These are phyloP conservation scores for Deakozyma indianensis DNA, from an alignment of 805 yeast species.

Conservation along the genomic window DNA sequence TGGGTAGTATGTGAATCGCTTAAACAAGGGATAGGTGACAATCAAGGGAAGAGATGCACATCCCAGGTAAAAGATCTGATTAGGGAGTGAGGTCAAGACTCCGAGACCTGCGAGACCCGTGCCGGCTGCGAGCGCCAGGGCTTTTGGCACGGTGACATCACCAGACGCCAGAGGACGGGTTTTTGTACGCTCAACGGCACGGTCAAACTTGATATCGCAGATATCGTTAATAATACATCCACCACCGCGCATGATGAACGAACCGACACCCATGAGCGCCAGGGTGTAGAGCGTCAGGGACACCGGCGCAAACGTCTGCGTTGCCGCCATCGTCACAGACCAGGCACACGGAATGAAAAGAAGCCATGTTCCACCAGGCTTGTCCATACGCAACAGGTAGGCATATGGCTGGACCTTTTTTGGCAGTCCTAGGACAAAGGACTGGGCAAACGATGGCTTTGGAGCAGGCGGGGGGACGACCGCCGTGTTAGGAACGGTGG, in stretches of 20 bases:
- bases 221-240: constrained; percentile 95
- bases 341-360: constrained; percentile 77
- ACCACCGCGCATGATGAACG: constrained; percentile 90
- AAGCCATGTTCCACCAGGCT: constrained; percentile 90
- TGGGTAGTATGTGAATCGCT: constrained; percentile 91
- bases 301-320: constrained; percentile 48
- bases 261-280: constrained; percentile 66
- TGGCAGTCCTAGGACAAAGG: constrained; percentile 37
- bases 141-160: constrained; percentile 56
- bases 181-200: constrained; percentile 73
- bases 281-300: constrained; percentile 45
- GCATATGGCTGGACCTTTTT: constrained; percentile 74
- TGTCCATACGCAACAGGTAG: constrained; percentile 79
- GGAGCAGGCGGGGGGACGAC: background rate
- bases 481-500: too few species aligned
- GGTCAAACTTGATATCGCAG: constrained; percentile 69
- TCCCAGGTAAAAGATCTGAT: constrained; percentile 70
- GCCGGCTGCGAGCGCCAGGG: constrained; percentile 52
- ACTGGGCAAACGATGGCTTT: constrained; percentile 15
- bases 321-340: constrained; percentile 88
- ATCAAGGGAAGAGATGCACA: constrained; percentile 69
- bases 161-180: constrained; percentile 92
- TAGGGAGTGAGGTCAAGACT: constrained; percentile 58
- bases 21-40: constrained; percentile 81
- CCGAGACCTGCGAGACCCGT: constrained; percentile 65